These are phyloP conservation scores for Pyrrhoderma noxium DNA, from an alignment of 1,284 basidiomycete species.

Conservation along the genomic window DNA sequence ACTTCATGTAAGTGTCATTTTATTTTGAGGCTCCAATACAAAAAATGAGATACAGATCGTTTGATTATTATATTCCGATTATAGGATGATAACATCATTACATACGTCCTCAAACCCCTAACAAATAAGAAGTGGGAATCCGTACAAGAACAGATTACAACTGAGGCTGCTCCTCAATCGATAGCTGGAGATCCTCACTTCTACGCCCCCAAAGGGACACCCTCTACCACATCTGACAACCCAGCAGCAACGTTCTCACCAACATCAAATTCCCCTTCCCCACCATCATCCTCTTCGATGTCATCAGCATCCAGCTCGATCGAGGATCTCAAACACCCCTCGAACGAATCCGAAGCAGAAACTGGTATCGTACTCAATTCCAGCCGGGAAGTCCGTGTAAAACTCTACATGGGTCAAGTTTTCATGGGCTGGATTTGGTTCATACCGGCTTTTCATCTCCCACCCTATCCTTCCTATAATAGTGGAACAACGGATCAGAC, in stretches of 20 bases:
- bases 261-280: constrained; percentile 27
- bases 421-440: constrained; percentile 82
- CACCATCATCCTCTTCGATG: constrained; percentile 36
- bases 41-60: background rate
- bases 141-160: constrained; percentile 31
- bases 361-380: constrained; percentile 59
- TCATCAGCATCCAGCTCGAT: constrained; percentile 10
- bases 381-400: constrained; percentile 66
- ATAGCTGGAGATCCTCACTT: background rate
- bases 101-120: constrained; percentile 39
- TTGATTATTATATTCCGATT: background rate
- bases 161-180: constrained; percentile 18
- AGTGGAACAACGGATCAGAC: background rate
- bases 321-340: constrained; percentile 2
- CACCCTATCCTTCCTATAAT: constrained; percentile 8
- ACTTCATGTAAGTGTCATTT: constrained; percentile 24
- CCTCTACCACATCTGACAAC: background rate
- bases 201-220: no score
- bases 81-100: constrained; percentile 36
- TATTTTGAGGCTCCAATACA: constrained; percentile 4
- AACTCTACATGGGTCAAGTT: constrained; percentile 70
- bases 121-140: constrained; percentile 38
- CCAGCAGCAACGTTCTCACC: background rate
- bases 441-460: constrained; percentile 71
- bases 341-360: constrained; percentile 19